phyloP scores from a whole-genome alignment of 2,329 filamentous ascomycete genomes.

The Pseudogymnoascus sp. region DNA sequence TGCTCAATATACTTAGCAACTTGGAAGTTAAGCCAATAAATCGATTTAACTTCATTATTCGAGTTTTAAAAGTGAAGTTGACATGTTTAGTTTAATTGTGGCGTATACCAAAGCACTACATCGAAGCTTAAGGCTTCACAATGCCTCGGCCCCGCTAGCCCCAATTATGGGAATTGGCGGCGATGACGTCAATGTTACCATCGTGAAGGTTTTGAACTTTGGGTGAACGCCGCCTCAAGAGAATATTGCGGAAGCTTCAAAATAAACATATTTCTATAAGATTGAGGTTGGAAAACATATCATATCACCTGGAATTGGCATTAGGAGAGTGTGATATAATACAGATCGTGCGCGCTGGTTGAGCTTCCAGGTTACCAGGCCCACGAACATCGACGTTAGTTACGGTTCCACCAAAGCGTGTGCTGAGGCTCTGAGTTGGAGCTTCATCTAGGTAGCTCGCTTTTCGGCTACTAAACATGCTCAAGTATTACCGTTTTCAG shows the following conservation, averaged over 20 bases:
- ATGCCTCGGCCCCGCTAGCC: background rate
- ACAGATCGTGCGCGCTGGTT: background rate
- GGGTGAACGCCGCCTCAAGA: background rate
- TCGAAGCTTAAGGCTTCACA: background rate
- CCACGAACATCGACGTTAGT: background rate
- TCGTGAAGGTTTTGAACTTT: background rate
- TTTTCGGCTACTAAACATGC: conserved; percentile 1
- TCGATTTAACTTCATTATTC: background rate
- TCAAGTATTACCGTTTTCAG: background rate
- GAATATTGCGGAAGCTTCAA: background rate
- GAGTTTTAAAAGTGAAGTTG: background rate
- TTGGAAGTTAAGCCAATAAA: background rate
- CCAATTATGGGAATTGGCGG: background rate
- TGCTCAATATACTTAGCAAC: background rate
- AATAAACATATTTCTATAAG: background rate
- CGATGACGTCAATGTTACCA: background rate
- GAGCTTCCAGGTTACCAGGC: background rate
- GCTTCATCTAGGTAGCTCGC: background rate
- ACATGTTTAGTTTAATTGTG: background rate
- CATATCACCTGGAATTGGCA: background rate
- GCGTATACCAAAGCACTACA: background rate
- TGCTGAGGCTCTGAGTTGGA: background rate
- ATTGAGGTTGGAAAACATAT: background rate
- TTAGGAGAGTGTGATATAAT: background rate
- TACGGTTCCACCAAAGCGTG: background rate